Evolutionary conservation across 352 stramenopile species (phyloP).

Genomic region (Poterioochromonas sp.): DNA sequence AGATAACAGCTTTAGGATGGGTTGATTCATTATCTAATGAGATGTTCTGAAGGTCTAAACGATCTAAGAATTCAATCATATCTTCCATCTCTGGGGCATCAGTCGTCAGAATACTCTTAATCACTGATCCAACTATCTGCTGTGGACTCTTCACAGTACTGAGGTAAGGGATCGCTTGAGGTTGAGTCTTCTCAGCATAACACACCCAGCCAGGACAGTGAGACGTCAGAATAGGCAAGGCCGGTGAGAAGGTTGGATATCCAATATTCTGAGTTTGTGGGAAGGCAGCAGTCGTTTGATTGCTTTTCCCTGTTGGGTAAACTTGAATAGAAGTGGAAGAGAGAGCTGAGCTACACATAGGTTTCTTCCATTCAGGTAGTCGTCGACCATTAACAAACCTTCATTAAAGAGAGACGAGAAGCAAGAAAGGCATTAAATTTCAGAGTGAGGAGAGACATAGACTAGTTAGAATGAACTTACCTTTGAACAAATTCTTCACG

Average conservation of each 20-base stretch:
- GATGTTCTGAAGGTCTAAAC: too few species aligned
- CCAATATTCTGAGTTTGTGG: conserved; percentile 36
- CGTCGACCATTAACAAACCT: background rate
- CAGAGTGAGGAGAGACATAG: too few species aligned
- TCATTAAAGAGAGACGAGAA: background rate
- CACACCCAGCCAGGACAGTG: conserved; percentile 87
- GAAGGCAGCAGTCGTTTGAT: background rate
- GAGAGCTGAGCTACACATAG: background rate
- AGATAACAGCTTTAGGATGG: too few species aligned
- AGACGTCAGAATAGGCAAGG: conserved; percentile 78
- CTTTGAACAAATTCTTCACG: conserved; percentile 46
- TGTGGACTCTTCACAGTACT: conserved; percentile 84
- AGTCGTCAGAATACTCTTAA: conserved; percentile 36
- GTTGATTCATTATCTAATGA: background rate
- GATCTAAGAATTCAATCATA: background rate
- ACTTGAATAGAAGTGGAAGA: background rate
- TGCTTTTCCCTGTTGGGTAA: conserved; percentile 2
- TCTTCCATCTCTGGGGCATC: background rate
- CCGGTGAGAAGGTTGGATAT: background rate
- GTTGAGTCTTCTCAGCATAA: conserved; percentile 86
- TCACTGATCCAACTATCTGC: conserved; percentile 59
- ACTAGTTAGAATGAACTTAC: too few species aligned
- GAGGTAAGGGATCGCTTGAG: conserved; percentile 84
- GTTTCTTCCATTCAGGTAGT: background rate
- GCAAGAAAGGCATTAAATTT: background rate